These are phyloP conservation scores for Kitagawia praeruptora DNA, from an alignment of 129 eudicot genomes.

Conservation along the genomic window DNA sequence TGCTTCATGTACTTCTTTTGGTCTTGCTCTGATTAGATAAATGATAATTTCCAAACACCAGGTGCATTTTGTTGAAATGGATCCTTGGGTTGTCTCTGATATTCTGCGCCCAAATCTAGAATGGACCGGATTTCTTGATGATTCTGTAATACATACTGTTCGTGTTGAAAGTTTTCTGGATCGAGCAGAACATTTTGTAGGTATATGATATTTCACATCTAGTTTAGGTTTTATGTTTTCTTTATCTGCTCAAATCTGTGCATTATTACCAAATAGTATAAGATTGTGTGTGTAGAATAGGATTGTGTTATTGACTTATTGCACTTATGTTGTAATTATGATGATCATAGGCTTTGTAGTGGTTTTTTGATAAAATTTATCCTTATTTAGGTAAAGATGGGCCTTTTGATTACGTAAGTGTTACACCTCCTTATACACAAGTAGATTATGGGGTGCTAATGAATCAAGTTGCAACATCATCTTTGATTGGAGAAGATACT, in stretches of 20 bases:
- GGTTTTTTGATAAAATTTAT: background rate
- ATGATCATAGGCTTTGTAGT: background rate
- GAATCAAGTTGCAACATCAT: constrained; percentile 71
- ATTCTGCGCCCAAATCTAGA: constrained; percentile 73
- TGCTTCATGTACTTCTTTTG: background rate
- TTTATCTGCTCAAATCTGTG: background rate
- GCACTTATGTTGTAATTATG: background rate
- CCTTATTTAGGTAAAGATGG: constrained; percentile 43
- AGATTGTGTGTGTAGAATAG: background rate
- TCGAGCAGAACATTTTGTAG: constrained; percentile 43
- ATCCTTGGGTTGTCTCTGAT: constrained; percentile 85
- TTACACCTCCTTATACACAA: constrained; percentile 82
- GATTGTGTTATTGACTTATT: background rate
- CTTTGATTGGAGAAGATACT: constrained; percentile 67
- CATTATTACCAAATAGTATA: background rate
- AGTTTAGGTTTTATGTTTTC: background rate
- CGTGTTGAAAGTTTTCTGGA: constrained; percentile 69
- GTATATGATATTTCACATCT: constrained; percentile 17
- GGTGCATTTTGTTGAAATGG: constrained; percentile 94
- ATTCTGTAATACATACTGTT: constrained; percentile 63
- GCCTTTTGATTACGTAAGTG: constrained; percentile 77
- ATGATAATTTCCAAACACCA: constrained; percentile 18
- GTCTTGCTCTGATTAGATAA: background rate
- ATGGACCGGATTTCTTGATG: constrained; percentile 80
- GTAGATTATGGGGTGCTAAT: constrained; percentile 73